Evolutionary conservation across 2,329 filamentous ascomycete genomes (phyloP).

Genomic region (Curvularia spicifera): DNA sequence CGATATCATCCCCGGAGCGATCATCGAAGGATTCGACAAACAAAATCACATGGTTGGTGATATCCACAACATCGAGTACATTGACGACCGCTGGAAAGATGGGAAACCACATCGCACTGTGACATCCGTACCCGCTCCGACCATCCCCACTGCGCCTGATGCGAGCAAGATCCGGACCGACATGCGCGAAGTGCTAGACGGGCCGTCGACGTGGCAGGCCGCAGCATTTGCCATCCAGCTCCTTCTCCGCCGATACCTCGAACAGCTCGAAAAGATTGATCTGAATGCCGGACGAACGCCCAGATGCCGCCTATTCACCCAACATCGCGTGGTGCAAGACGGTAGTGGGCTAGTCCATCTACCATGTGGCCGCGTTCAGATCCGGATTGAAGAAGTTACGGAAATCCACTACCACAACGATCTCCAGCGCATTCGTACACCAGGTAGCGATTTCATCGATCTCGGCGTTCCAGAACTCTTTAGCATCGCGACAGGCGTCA

Average conservation of each 20-base stretch:
- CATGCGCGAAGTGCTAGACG: slow-evolving; percentile 25
- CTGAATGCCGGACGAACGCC: slow-evolving; percentile 17
- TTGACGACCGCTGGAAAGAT: slow-evolving; percentile 27
- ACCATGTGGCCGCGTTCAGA: slow-evolving; percentile 20
- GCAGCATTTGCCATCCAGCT: slow-evolving; percentile 22
- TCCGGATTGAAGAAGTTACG: slow-evolving; percentile 26
- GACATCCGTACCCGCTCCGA: slow-evolving; percentile 18
- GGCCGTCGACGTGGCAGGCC: slow-evolving; percentile 25
- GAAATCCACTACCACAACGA: slow-evolving; percentile 22
- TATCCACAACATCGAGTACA: slow-evolving; percentile 25
- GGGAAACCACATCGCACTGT: slow-evolving; percentile 24
- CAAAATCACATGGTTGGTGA: slow-evolving; percentile 18
- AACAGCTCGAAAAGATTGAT: slow-evolving; percentile 23
- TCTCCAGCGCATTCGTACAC: slow-evolving; percentile 22
- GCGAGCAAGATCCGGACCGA: slow-evolving; percentile 21
- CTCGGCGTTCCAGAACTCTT: slow-evolving; percentile 13
- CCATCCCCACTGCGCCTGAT: slow-evolving; percentile 12
- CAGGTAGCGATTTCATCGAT: slow-evolving; percentile 19
- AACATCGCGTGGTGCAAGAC: slow-evolving; percentile 26
- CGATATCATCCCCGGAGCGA: slow-evolving; percentile 22
- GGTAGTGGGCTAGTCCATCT: slow-evolving; percentile 20
- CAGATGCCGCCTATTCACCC: slow-evolving; percentile 21
- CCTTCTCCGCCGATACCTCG: slow-evolving; percentile 26
- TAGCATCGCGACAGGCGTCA: slow-evolving; percentile 16
- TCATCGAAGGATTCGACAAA: slow-evolving; percentile 24